Base-by-base conservation (phyloP, 306 rosid genomes). In the Castanospermum australe region DNA sequence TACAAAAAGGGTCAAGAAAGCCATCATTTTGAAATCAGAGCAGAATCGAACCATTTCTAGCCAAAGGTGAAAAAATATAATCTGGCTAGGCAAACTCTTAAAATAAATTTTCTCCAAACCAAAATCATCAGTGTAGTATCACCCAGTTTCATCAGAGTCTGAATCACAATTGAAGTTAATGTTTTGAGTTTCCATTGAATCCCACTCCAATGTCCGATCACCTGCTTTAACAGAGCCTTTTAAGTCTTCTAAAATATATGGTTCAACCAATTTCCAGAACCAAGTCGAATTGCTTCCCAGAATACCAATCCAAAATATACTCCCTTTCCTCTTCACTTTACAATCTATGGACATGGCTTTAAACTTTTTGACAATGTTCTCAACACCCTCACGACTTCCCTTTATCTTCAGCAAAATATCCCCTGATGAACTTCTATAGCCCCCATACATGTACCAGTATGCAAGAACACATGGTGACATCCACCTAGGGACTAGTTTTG, bases 381-480 rank as follows among this genome's bases (percentile, higher is more conserved):
- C 89, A 77, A 87, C 91, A 48, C 97, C 97, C 76, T 89, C 97
- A 44, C 51, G 90, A 71, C 84, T 87, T 76, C 99, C 99, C 83
- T 84, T 89, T 48, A 94, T 63, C 87, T 87, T 94, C 60, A 94
- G 83, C 60, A 92, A 83, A 76, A 94, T 82, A 71, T 94, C 97
- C 67, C 97, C 99, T 0, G 89, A 76, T 13, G 87, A 85, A 78
- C 84, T 84, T 78, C 86, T 87, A 74, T 79, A 77, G 57, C 99
- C 99, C 57, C 94, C 97, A 67, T 84, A 94, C 97, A 94, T 94
- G 74, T 87, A 94, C 99, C 99, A 94, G 86, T 88, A 91, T 15
- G 99, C 99, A 77, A 94, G 97, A 77, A 75, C 93, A 81, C 99
- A 80, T 0, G 95, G 97, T 39, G 99, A 88, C 78, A 94, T 62